Percentiles rank a stretch among this genome's conserved stretches.
These are phyloP conservation scores for Erysimum pusillum DNA, from an alignment of 441 rosid genomes.

Conservation along the genomic window DNA sequence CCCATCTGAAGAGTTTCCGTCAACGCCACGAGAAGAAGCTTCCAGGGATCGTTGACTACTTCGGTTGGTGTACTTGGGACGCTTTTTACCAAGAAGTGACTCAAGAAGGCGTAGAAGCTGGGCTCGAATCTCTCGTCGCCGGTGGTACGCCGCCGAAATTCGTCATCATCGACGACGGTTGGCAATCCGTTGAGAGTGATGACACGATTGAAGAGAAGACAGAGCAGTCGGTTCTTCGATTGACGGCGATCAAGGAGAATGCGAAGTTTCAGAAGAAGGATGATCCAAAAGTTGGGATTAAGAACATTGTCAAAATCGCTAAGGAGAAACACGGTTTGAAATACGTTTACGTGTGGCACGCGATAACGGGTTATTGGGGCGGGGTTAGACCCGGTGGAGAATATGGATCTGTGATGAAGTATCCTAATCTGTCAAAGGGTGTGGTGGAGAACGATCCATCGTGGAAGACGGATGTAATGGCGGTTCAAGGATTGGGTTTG, in stretches of 20 bases:
- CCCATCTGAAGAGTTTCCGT: slow-evolving; percentile 76
- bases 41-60: slow-evolving; percentile 82
- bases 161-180: slow-evolving; percentile 94
- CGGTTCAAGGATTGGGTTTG: slow-evolving; percentile 83
- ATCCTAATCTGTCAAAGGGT: slow-evolving; percentile 70
- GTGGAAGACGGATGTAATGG: slow-evolving; percentile 72
- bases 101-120: slow-evolving; percentile 89
- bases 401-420: slow-evolving; percentile 77
- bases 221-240: slow-evolving; percentile 54
- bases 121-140: slow-evolving; percentile 65
- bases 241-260: slow-evolving; percentile 84
- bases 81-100: slow-evolving; percentile 94
- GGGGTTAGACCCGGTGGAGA: slow-evolving; percentile 86
- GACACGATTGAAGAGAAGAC: slow-evolving; percentile 43
- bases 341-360: slow-evolving; percentile 95
- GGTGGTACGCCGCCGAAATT: slow-evolving; percentile 87
- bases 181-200: slow-evolving; percentile 83
- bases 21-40: slow-evolving; percentile 88
- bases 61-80: slow-evolving; percentile 99
- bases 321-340: slow-evolving; percentile 75
- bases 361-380: slow-evolving; percentile 96
- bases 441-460: slow-evolving; percentile 80
- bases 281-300: slow-evolving; percentile 71
- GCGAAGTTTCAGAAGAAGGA: slow-evolving; percentile 75
- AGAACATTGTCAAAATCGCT: slow-evolving; percentile 67